Base-by-base conservation (phyloP, 352 stramenopile species). In the Pythium phragmiticola region DNA sequence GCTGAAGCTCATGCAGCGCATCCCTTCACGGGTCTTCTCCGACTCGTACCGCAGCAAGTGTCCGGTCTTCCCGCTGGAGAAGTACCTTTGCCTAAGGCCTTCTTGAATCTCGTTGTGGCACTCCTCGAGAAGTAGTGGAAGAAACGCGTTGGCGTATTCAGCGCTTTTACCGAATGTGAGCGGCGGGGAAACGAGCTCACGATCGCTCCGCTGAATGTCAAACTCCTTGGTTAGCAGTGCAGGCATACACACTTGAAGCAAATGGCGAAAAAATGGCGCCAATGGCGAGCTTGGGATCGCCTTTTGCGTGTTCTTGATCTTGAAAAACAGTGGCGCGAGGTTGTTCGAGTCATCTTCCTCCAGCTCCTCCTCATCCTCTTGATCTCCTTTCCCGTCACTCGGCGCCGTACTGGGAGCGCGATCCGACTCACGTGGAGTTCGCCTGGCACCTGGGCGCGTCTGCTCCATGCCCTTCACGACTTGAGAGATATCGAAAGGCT, bases 221-320 rank as follows among this genome's bases (percentile, higher is more conserved):
- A 88, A 92, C 53, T 88, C 80, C 30, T 74, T 75, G 4, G 75
- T 87, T 19, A 94, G 62, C 51, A 95, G 70, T n/a, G 77, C 63
- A 2, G 86, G 86, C 76, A 94, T 89, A 28, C 76, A 87, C 4
- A 89, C 65, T 73, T 92, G 83, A 42, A 94, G 63, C 30, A 96
- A 53, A 19, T 94, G 76, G 0, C 86, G 78, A 59, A 92, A 96
- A 73, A 96, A 96, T 43, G 87, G 87, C 26, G 88, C 66, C 39
- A 94, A 43, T 13, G 87, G 94, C 47, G 79, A 90, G 16, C 72
- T 69, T 6, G 81, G 70, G 46, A 91, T 83, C 1, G 84, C 73
- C 37, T 91, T 94, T 52, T 88, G 80, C 17, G 84, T 91, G 21
- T 78, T 81, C 53, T 93, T 93, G 63, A 96, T 94, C 34, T 87